Evolutionary conservation across 345 rosid species (phyloP), one percentile per base, ranked within the genome.

Genomic region (Eucalyptus rudis): DNA sequence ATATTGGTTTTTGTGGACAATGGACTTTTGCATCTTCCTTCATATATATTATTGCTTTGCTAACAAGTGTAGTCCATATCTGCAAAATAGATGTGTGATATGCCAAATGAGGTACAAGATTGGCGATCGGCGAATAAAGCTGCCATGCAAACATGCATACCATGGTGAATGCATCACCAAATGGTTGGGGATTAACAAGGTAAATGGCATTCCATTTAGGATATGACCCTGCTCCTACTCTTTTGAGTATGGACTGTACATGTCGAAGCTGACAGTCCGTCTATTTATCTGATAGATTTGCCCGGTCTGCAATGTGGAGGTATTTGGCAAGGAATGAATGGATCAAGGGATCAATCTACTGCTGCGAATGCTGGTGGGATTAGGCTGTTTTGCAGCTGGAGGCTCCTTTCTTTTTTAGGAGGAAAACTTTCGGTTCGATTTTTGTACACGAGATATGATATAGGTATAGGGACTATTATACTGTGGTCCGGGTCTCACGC

Each of bases 161-260:
- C 97, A 95, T 88, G 92, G 94, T 1, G 91, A 91, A 90, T 95
- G 96, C 93, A 95, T 94, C 91, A 87, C 89, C 84, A 94, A 94
- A 90, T 95, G 97, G 96, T 96, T 94, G 58, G 90, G 94, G 89
- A 94, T 95, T 90, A 95, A 93, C 93, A 94, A 94, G 96, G 97
- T 93, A 52, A 87, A 92, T 87, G 47, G 43, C 87, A 52, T 83
- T 31, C 59, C 86, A 86, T 24, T 80, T 87, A 16, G 29, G 36
- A 66, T 87, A 66, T 87, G 45, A 25, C 45, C 33, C 44, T 29
- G 86, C 52, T 68, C 68, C 45, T 87, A 40, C 81, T 50, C 85
- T 15, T 51, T 27, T 79, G 44, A 76, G 79, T 64, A n/a, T 64
- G 20, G 76, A n/a, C 40, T 15, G 76, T 64, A 40, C 84, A 22